Conservation (phyloP, 2,329 filamentous ascomycete genomes). For the Conoideocrella luteorostrata region DNA sequence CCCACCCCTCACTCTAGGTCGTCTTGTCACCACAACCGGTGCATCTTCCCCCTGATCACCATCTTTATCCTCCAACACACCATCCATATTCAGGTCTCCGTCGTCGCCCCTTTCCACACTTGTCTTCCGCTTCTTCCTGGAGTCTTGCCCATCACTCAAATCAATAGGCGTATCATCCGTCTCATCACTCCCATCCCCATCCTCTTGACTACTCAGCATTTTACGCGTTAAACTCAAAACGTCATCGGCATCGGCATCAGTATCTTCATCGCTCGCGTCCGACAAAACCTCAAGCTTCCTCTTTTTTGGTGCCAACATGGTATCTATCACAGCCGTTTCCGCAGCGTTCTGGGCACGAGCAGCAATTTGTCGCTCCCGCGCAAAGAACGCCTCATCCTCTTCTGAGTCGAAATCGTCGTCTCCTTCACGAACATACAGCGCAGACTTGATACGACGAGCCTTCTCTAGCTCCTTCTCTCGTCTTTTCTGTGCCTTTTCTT, state of each 20-base stretch:
- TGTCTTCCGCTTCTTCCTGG: conserved; percentile 31
- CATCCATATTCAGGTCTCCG: conserved; percentile 20
- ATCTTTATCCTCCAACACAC: not conserved
- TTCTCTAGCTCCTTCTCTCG: conserved; percentile 70
- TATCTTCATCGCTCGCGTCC: conserved; percentile 21
- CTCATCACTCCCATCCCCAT: conserved; percentile 15
- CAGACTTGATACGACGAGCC: conserved; percentile 74
- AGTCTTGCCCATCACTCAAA: conserved; percentile 26
- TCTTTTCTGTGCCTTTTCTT: conserved; percentile 55
- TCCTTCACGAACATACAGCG: conserved; percentile 70
- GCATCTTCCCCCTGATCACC: conserved; percentile 19
- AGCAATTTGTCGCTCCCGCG: conserved; percentile 56
- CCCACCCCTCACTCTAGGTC: conserved; percentile 42
- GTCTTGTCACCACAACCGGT: conserved; percentile 24
- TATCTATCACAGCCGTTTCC: conserved; percentile 14
- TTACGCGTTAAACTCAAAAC: conserved; percentile 15
- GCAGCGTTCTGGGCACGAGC: conserved; percentile 40
- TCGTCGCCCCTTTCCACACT: conserved; percentile 18
- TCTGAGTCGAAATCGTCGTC: conserved; percentile 88
- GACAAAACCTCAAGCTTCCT: conserved; percentile 19
- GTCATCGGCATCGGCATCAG: conserved; percentile 19
- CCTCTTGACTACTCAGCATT: conserved; percentile 18
- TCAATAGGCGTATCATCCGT: conserved; percentile 24
- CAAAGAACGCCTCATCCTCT: conserved; percentile 66
- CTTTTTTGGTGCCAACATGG: conserved; percentile 18